Conservation (phyloP, 176 grass and related monocot genomes). For the Rhynchospora breviuscula region DNA sequence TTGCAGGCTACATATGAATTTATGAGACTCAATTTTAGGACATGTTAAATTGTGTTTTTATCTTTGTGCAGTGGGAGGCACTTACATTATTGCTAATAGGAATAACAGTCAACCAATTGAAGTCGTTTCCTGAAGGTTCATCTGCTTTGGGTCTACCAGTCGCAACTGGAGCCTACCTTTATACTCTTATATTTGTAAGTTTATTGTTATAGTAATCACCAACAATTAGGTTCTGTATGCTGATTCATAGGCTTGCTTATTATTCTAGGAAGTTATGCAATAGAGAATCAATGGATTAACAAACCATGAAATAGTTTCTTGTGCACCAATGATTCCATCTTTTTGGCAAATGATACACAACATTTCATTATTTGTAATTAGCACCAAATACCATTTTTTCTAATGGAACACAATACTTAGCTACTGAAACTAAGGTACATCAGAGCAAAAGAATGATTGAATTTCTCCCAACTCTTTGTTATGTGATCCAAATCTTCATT, state of each 20-base stretch:
- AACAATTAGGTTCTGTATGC: neutral
- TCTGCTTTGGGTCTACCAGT: slow-evolving; percentile 71
- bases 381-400: neutral
- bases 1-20: neutral
- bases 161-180: slow-evolving; percentile 82
- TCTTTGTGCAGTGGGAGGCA: slow-evolving; percentile 77
- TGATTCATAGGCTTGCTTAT: neutral
- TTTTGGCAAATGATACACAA: neutral
- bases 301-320: no score
- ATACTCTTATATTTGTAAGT: slow-evolving; percentile 88
- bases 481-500: neutral
- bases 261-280: neutral
- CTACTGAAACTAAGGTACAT: neutral
- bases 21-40: slow-evolving; percentile 42
- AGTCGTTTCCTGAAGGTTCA: slow-evolving; percentile 80
- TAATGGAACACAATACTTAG: neutral
- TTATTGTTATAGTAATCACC: neutral
- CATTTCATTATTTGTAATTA: neutral
- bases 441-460: neutral
- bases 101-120: slow-evolving; percentile 94
- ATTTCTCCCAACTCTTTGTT: neutral
- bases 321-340: neutral
- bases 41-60: slow-evolving; percentile 15
- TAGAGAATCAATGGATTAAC: neutral
- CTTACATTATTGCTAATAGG: slow-evolving; percentile 94